These are phyloP conservation scores for Canariomyces notabilis DNA, from an alignment of 2,329 filamentous ascomycete genomes.

Conservation along the genomic window DNA sequence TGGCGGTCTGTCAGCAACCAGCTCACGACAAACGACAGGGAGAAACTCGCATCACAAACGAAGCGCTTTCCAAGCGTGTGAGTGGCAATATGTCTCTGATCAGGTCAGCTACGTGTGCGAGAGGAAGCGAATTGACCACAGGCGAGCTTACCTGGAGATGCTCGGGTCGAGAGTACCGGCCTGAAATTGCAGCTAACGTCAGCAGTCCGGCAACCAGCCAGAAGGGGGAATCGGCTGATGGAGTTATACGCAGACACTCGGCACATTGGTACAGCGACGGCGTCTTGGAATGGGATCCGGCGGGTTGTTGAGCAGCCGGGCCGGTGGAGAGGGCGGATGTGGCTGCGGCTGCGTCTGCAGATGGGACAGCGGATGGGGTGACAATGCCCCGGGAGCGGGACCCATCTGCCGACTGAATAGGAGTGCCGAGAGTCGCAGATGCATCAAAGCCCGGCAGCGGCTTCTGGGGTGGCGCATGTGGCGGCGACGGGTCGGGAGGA, in stretches of 20 bases:
- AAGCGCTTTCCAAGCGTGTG: slow-evolving; percentile 48
- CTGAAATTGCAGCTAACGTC: slow-evolving; percentile 2
- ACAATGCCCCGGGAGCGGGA: slow-evolving; percentile 9
- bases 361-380: too few relatives aligned
- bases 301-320: neutral
- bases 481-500: slow-evolving; percentile 2
- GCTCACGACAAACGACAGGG: neutral
- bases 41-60: slow-evolving; percentile 33
- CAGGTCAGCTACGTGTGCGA: too few relatives aligned
- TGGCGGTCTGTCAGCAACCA: slow-evolving; percentile 28
- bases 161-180: slow-evolving; percentile 47
- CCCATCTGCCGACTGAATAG: neutral
- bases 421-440: neutral
- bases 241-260: slow-evolving; percentile 42
- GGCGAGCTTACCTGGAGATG: slow-evolving; percentile 38
- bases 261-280: slow-evolving; percentile 42
- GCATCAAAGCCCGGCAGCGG: neutral
- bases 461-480: neutral
- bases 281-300: slow-evolving; percentile 25
- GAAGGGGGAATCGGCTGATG: neutral
- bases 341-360: too few relatives aligned
- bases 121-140: too few relatives aligned
- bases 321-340: too few relatives aligned
- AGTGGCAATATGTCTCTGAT: slow-evolving; percentile 42
- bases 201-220: neutral